phyloP scores from a whole-genome alignment of 2,329 filamentous ascomycete genomes.

The Monosporascus sp. region DNA sequence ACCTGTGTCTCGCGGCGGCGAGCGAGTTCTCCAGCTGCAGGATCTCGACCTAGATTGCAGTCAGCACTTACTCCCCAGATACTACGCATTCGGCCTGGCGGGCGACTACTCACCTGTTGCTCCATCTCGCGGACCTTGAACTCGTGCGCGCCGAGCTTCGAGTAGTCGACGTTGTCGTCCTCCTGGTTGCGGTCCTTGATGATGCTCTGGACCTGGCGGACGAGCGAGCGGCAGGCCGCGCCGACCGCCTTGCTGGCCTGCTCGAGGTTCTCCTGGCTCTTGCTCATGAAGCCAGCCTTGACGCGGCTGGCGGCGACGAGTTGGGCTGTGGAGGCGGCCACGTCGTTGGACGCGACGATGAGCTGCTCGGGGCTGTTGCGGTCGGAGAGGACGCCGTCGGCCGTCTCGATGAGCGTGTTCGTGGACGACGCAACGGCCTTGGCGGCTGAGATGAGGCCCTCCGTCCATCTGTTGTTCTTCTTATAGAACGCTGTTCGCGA shows the following conservation, averaged over 20 bases:
- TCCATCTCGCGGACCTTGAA: conserved; percentile 99
- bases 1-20: conserved; percentile 67
- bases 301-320: conserved; percentile 92
- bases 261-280: conserved; percentile 89
- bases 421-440: conserved; percentile 93
- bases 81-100: not conserved
- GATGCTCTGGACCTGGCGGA: conserved; percentile 89
- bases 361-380: conserved; percentile 94
- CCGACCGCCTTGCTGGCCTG: conserved; percentile 90
- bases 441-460: conserved; percentile 92
- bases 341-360: conserved; percentile 95
- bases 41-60: conserved; percentile 74
- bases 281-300: conserved; percentile 97
- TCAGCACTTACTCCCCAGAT: not conserved
- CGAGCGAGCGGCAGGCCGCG: conserved; percentile 76
- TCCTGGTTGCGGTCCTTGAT: conserved; percentile 82
- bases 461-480: conserved; percentile 99
- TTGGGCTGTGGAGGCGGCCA: conserved; percentile 92
- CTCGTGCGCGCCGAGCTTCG: conserved; percentile 82
- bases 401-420: conserved; percentile 95
- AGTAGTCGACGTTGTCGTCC: conserved; percentile 82
- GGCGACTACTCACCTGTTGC: conserved; percentile 71
- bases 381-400: conserved; percentile 86
- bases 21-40: conserved; percentile 89
- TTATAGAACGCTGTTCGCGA: conserved; percentile 96